Base-by-base conservation (phyloP, 352 stramenopile species). In the Phytophthora podocarpi region DNA sequence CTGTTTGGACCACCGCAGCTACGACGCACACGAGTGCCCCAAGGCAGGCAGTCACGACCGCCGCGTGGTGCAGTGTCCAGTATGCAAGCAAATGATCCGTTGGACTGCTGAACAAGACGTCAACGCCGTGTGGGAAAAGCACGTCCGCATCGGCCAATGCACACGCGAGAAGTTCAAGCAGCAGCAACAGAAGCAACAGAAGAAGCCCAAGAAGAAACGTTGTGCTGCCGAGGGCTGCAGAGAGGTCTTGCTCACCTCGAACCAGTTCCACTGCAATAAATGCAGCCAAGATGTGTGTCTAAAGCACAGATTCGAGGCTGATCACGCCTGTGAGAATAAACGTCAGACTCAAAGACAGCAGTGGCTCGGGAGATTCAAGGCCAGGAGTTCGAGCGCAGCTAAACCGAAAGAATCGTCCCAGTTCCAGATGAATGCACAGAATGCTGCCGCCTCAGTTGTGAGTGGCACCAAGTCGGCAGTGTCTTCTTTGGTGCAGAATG, bases 1-100 rank as follows among this genome's bases (percentile, higher is more conserved):
- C 56, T 96, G 87, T 59, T 78, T 96, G n/a, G 72, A 85, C 12
- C 87, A 96, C 55, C 85, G 87, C 49, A 91, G 73, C 45, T 93
- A 95, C 56, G 72, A 86, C 52, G 70, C 74, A 8, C 87, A 96
- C 70, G 70, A 71, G 45, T 96, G 87, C 40, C 76, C 82, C 0
- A 75, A 75, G 11, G 79, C 80, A 2, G 82, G 83, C 28, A 84
- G 72, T 55, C 73, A 83, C 18, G 82, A 94, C 54, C 71, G 71
- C 15, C 85, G 85, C 50, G 85, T 91, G 26, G 70, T 94, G 18
- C 66, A 88, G 32, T 93, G 85, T 37, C 85, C 85, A 11, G 65
- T 94, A 26, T 94, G 85, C 45, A 74, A 72, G 26, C 66, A 82
- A 41, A 60, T 83, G 47, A 82, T 94, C 51, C 77, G 72, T 36